These are phyloP conservation scores for Brassica rapa DNA, from an alignment of 345 rosid species.

Conservation along the genomic window DNA sequence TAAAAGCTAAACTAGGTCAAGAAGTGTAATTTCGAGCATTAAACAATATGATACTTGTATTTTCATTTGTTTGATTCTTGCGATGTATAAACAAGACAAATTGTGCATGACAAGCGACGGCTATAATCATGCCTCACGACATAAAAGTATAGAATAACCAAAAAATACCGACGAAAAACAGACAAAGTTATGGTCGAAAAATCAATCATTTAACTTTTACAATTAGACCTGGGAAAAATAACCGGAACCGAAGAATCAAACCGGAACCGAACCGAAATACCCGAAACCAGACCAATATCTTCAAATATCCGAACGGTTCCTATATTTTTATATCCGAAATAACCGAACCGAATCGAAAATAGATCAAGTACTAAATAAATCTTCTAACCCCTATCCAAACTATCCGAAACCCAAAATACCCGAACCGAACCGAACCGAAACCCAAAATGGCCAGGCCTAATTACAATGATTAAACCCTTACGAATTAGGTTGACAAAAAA, in stretches of 20 bases:
- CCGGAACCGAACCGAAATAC: too few species aligned
- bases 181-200: neutral
- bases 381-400: too few species aligned
- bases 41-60: neutral
- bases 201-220: neutral
- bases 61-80: neutral
- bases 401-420: too few species aligned
- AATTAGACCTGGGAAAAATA: too few species aligned
- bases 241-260: too few species aligned
- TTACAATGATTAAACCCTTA: neutral
- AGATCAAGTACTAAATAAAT: too few species aligned
- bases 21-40: neutral
- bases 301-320: too few species aligned
- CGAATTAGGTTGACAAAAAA: neutral
- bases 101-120: neutral
- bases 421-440: too few species aligned
- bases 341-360: too few species aligned
- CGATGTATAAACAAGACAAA: neutral
- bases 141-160: neutral
- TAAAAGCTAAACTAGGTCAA: conserved; percentile 14
- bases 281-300: too few species aligned
- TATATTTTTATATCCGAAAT: too few species aligned
- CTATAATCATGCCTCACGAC: neutral
- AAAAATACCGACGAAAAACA: neutral
- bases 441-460: too few species aligned